phyloP scores from a whole-genome alignment of 306 rosid species.

The Spatholobus suberectus region DNA sequence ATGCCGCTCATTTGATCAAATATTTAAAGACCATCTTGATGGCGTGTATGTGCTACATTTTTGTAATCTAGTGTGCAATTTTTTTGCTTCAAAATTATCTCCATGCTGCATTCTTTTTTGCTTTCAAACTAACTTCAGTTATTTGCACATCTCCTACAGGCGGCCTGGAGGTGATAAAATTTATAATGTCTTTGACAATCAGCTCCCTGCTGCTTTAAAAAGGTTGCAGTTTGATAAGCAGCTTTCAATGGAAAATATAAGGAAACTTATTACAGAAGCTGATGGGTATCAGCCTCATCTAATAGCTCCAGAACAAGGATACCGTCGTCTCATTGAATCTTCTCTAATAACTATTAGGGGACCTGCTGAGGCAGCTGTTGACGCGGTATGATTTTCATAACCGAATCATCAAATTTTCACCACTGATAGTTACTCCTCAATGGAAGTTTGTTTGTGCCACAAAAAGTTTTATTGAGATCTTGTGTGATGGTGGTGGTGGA shows the following conservation, averaged over 20 bases:
- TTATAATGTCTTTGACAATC: conserved; percentile 89
- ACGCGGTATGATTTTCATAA: conserved; percentile 66
- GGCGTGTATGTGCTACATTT: conserved; percentile 73
- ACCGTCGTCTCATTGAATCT: conserved; percentile 90
- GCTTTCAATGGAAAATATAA: conserved; percentile 91
- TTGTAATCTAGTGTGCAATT: conserved; percentile 2
- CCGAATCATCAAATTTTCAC: conserved; percentile 12
- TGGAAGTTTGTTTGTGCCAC: neutral
- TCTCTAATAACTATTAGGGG: conserved; percentile 83
- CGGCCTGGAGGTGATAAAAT: conserved; percentile 95
- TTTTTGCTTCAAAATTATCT: conserved; percentile 10
- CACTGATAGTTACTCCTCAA: neutral
- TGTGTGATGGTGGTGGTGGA: conserved; percentile 3
- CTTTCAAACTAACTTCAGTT: neutral
- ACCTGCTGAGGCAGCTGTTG: conserved; percentile 96
- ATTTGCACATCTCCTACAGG: conserved; percentile 51
- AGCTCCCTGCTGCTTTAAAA: conserved; percentile 92
- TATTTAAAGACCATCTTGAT: conserved; percentile 95
- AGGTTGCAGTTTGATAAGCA: conserved; percentile 94
- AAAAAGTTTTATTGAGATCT: neutral
- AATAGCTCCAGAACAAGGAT: conserved; percentile 98
- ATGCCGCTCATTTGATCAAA: conserved; percentile 86
- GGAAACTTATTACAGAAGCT: conserved; percentile 92
- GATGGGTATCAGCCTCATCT: conserved; percentile 99
- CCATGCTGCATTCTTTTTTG: conserved; percentile 4